Percentiles rank a stretch among this genome's conserved stretches.
phyloP scores from a whole-genome alignment of 2,329 filamentous ascomycete species.

The Cordyceps cicadae region DNA sequence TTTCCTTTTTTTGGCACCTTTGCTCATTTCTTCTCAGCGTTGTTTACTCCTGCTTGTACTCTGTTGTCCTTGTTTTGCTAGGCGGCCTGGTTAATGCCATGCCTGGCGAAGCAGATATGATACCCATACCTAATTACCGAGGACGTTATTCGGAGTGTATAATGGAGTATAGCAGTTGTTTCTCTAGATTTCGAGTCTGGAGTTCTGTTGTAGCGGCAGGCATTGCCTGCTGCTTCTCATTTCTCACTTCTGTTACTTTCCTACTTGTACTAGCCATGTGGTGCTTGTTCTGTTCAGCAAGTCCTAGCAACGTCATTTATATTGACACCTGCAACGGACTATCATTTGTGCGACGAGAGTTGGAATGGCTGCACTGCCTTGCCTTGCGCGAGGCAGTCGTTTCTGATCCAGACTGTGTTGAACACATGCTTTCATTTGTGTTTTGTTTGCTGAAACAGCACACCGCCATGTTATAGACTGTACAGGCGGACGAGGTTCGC shows the following conservation, averaged over 20 bases:
- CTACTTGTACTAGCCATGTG: constrained; percentile 17
- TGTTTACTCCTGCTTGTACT: constrained; percentile 17
- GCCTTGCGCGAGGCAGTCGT: neutral
- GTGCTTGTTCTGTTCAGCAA: constrained; percentile 15
- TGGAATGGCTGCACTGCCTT: neutral
- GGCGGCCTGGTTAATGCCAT: constrained; percentile 10
- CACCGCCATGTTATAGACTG: constrained; percentile 24
- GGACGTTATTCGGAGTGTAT: constrained; percentile 9
- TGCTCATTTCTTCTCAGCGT: constrained; percentile 15
- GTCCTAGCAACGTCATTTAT: neutral
- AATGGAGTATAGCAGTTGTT: constrained; percentile 6
- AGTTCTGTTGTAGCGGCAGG: neutral
- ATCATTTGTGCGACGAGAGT: constrained; percentile 4
- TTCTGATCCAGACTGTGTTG: neutral
- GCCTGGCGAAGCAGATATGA: constrained; percentile 9
- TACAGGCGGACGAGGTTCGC: constrained; percentile 30
- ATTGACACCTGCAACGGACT: neutral
- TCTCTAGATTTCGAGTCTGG: neutral
- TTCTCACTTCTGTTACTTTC: constrained; percentile 18
- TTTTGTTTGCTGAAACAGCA: constrained; percentile 6
- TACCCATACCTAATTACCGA: constrained; percentile 11
- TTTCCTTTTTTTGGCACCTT: neutral
- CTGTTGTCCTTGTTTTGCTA: constrained; percentile 14
- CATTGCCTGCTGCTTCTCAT: neutral
- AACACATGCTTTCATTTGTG: constrained; percentile 9